These are phyloP conservation scores for Termitomyces sp. DNA, from an alignment of 768 basidiomycete genomes.

Conservation along the genomic window DNA sequence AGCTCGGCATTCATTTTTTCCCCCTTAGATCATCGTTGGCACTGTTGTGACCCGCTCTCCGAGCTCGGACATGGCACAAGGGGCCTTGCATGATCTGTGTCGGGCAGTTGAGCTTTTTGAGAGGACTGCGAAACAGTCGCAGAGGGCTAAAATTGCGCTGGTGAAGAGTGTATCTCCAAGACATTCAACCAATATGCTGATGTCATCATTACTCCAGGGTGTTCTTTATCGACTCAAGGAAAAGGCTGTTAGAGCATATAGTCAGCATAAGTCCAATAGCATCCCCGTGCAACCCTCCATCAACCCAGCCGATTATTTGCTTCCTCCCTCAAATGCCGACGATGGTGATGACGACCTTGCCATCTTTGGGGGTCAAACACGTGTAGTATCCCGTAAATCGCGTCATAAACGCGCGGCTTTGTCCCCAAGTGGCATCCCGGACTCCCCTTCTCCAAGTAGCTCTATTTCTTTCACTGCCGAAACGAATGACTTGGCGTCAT, in stretches of 20 bases:
- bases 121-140: constrained; percentile 35
- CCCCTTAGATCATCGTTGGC: constrained; percentile 46
- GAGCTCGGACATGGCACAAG: constrained; percentile 40
- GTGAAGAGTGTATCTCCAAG: constrained; percentile 20
- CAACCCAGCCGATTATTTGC: not conserved
- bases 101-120: constrained; percentile 43
- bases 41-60: constrained; percentile 57
- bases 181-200: not conserved
- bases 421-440: not conserved
- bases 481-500: not conserved
- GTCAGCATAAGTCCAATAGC: constrained; percentile 18
- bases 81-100: constrained; percentile 44
- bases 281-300: constrained; percentile 3
- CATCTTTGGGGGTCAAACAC: constrained; percentile 50
- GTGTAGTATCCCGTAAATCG: constrained; percentile 26
- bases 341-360: constrained; percentile 43
- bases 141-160: constrained; percentile 41
- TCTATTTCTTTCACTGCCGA: constrained; percentile 5
- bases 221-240: constrained; percentile 42
- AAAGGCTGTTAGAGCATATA: constrained; percentile 34
- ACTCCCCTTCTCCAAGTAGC: constrained; percentile 14
- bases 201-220: constrained; percentile 20
- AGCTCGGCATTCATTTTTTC: not conserved
- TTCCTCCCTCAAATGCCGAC: constrained; percentile 14
- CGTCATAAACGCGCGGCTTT: constrained; percentile 6